Percentiles rank a stretch among this genome's conserved stretches.
These are phyloP conservation scores for Dentipellis fragilis DNA, from an alignment of 768 basidiomycete genomes.

Conservation along the genomic window DNA sequence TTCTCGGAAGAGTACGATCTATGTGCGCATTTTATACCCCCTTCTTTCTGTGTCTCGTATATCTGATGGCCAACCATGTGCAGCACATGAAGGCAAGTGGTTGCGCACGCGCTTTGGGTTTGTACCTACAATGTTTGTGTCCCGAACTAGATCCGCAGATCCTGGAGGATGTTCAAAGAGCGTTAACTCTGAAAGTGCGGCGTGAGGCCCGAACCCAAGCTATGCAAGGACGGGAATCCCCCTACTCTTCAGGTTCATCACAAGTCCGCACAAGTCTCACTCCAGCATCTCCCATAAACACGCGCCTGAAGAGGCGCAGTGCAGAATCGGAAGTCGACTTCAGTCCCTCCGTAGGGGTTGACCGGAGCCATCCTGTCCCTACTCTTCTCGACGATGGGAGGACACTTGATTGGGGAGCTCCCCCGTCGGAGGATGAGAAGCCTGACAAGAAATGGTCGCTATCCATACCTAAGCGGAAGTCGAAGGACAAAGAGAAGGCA, in stretches of 20 bases:
- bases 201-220: constrained; percentile 54
- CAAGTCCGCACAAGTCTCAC: constrained; percentile 24
- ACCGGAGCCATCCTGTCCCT: constrained; percentile 53
- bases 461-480: constrained; percentile 47
- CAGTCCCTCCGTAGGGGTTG: constrained; percentile 47
- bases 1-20: constrained; percentile 76
- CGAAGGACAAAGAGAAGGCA: constrained; percentile 39
- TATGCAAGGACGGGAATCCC: constrained; percentile 10
- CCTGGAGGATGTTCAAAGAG: constrained; percentile 71
- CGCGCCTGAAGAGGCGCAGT: constrained; percentile 11
- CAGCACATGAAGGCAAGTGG: constrained; percentile 67
- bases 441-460: constrained; percentile 54
- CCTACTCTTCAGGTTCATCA: constrained; percentile 18
- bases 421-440: constrained; percentile 42
- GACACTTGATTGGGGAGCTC: constrained; percentile 69
- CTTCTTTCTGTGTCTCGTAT: neutral
- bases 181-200: constrained; percentile 61
- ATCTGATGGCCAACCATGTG: constrained; percentile 8
- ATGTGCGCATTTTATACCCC: constrained; percentile 35
- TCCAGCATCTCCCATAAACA: constrained; percentile 7
- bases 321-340: constrained; percentile 51
- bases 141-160: constrained; percentile 58
- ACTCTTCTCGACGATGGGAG: constrained; percentile 57
- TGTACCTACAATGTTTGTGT: neutral
- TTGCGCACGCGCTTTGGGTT: neutral